These are phyloP conservation scores for Taphrina betulina DNA, from an alignment of 1,139 yeast genomes.

Conservation along the genomic window DNA sequence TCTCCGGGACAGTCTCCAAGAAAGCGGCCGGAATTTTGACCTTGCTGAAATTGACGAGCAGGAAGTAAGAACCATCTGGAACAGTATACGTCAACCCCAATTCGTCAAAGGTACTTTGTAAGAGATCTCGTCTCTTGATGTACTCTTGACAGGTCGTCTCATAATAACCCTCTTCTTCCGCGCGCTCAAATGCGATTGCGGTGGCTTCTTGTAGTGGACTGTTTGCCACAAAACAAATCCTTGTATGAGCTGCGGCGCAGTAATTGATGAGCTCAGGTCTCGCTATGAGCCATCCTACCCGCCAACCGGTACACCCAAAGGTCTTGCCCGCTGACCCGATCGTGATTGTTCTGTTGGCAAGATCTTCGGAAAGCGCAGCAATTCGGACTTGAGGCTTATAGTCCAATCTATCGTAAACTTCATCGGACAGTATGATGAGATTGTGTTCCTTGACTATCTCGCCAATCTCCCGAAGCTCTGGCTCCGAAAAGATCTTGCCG, in stretches of 20 bases:
- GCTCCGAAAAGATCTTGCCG: slow-evolving; percentile 78
- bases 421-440: slow-evolving; percentile 79
- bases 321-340: slow-evolving; percentile 98
- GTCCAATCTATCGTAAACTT: slow-evolving; percentile 88
- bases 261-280: slow-evolving; percentile 75
- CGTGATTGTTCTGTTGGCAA: slow-evolving; percentile 73
- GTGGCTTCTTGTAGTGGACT: slow-evolving; percentile 94
- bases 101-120: slow-evolving; percentile 77
- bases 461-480: slow-evolving; percentile 74
- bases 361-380: slow-evolving; percentile 76
- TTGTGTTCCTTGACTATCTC: slow-evolving; percentile 79
- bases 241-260: slow-evolving; percentile 85
- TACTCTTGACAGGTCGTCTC: slow-evolving; percentile 66
- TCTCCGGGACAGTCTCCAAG: slow-evolving; percentile 58
- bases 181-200: slow-evolving; percentile 67
- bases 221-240: slow-evolving; percentile 62
- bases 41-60: slow-evolving; percentile 80
- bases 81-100: slow-evolving; percentile 80
- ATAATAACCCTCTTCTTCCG: slow-evolving; percentile 64
- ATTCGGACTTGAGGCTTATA: slow-evolving; percentile 76
- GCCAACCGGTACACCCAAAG: slow-evolving; percentile 98
- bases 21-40: slow-evolving; percentile 74
- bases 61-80: slow-evolving; percentile 92
- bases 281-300: slow-evolving; percentile 94
- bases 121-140: slow-evolving; percentile 64